Percentiles rank a stretch among this genome's conserved stretches.
Evolutionary conservation across 2,329 filamentous ascomycete species (phyloP).

Genomic region (Ceratocystis alfenasii): DNA sequence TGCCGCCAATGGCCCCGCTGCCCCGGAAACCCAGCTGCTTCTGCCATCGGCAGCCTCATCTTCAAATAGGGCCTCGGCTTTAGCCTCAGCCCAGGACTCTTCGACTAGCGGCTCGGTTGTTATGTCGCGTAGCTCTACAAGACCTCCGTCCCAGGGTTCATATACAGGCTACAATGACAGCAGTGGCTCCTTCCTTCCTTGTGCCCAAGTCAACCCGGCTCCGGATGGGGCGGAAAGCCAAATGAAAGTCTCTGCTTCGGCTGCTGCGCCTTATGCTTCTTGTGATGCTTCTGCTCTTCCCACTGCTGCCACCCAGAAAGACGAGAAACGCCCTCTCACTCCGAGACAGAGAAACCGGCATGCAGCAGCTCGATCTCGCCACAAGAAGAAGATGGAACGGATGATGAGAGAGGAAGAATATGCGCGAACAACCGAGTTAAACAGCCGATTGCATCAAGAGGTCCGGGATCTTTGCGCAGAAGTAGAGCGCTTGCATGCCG

Average conservation of each 20-base stretch:
- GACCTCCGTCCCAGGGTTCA: background rate
- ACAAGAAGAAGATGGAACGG: background rate
- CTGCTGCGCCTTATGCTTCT: background rate
- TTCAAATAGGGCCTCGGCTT: background rate
- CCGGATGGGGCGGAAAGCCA: too few species aligned
- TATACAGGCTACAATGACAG: too few species aligned
- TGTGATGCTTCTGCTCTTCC: background rate
- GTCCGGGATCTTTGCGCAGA: background rate
- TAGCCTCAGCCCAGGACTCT: background rate
- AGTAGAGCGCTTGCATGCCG: background rate
- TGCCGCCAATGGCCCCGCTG: too few species aligned
- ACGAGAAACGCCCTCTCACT: background rate
- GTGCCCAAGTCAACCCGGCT: too few species aligned
- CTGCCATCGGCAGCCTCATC: background rate
- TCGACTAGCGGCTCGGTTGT: background rate
- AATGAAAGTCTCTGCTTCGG: too few species aligned
- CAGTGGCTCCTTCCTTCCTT: too few species aligned
- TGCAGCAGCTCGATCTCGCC: background rate
- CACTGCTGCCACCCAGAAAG: background rate
- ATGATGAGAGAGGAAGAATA: slow-evolving; percentile 3
- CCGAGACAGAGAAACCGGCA: background rate
- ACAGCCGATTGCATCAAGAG: background rate
- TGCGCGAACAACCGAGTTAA: background rate
- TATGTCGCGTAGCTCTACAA: background rate
- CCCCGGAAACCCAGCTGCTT: background rate